A percentile compares a stretch with the other conserved stretches of the same genome.
phyloP scores from a whole-genome alignment of 352 stramenopile species.

The Phytophthora syringae region DNA sequence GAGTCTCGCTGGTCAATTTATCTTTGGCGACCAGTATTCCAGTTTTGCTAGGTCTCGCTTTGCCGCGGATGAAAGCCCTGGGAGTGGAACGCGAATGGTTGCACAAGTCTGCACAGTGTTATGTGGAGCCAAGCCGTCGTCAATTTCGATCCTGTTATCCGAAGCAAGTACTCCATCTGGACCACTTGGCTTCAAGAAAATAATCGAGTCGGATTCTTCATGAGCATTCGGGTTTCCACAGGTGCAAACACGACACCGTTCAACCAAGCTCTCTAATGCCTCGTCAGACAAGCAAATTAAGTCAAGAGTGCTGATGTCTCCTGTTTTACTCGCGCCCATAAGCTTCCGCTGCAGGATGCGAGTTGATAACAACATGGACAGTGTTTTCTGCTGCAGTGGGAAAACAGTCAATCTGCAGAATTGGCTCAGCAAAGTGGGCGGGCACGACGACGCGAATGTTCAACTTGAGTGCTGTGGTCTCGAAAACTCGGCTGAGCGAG shows the following conservation, averaged over 20 bases:
- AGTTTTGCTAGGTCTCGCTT: conserved; percentile 19
- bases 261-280: conserved; percentile 20
- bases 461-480: background rate
- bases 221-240: conserved; percentile 13
- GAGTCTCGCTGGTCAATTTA: background rate
- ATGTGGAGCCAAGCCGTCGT: background rate
- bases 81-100: conserved; percentile 19
- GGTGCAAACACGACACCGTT: conserved; percentile 34
- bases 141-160: background rate
- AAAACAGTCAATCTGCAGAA: conserved; percentile 28
- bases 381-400: background rate
- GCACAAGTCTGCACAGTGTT: background rate
- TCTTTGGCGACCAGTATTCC: conserved; percentile 5
- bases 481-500: background rate
- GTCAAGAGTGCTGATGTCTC: background rate
- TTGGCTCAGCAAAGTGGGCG: conserved; percentile 18
- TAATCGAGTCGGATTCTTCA: background rate
- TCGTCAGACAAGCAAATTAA: conserved; percentile 30
- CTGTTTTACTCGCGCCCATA: background rate
- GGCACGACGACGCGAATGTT: conserved; percentile 22
- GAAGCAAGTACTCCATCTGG: background rate
- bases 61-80: conserved; percentile 30
- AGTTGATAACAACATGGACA: conserved; percentile 4
- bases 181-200: conserved; percentile 16
- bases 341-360: conserved; percentile 21